Percentiles rank a stretch among this genome's conserved stretches.
Evolutionary conservation across 805 yeast species (phyloP).

Genomic region (Starmerella sp.): DNA sequence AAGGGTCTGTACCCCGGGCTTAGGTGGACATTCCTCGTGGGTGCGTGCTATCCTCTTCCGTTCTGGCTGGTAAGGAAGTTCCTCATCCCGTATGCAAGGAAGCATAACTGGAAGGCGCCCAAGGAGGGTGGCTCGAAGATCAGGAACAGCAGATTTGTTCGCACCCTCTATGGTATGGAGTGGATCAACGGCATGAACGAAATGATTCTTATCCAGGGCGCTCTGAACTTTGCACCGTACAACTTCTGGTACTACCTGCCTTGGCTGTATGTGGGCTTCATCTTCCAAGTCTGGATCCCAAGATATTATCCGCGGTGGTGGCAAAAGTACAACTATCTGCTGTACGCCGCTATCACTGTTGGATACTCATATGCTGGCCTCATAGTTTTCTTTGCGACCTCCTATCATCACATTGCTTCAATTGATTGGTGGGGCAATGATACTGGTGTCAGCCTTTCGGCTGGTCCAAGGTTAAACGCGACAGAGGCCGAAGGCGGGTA

Average conservation of each 20-base stretch:
- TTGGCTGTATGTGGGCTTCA: conserved; percentile 32
- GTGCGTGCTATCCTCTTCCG: conserved; percentile 29
- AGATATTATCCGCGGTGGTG: conserved; percentile 39
- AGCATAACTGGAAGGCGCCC: conserved; percentile 4
- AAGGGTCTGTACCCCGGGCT: conserved; percentile 48
- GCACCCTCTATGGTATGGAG: conserved; percentile 27
- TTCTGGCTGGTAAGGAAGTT: conserved; percentile 14
- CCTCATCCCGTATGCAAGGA: conserved; percentile 22
- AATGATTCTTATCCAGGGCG: conserved; percentile 15
- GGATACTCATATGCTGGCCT: conserved; percentile 41
- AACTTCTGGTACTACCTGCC: conserved; percentile 36
- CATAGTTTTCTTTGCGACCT: conserved; percentile 35
- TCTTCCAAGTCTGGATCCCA: conserved; percentile 37
- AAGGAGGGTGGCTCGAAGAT: background rate
- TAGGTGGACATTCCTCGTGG: conserved; percentile 53
- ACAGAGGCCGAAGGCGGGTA: background rate
- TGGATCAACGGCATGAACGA: conserved; percentile 12
- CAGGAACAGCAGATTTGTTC: conserved; percentile 14
- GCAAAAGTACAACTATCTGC: conserved; percentile 42
- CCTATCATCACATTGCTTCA: conserved; percentile 24
- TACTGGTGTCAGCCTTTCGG: conserved; percentile 1
- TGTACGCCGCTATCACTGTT: conserved; percentile 39
- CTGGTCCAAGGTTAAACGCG: background rate
- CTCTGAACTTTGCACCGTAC: conserved; percentile 33
- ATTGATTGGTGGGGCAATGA: conserved; percentile 43